phyloP scores from a whole-genome alignment of 306 rosid species.

The Glycyrrhiza uralensis region DNA sequence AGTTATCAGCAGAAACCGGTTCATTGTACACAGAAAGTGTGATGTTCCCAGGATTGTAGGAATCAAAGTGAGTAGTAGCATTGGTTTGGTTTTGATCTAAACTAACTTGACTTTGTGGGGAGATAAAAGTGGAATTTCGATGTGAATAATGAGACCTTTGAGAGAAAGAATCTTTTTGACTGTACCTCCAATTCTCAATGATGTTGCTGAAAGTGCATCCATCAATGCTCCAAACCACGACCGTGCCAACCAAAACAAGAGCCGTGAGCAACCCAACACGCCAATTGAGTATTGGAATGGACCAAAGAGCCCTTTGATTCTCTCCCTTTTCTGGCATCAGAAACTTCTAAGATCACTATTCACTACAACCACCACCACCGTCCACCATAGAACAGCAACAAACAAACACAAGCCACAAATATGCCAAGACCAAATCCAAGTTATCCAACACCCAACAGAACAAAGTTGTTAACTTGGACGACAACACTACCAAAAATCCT shows the following conservation, averaged over 20 bases:
- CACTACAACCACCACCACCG: neutral
- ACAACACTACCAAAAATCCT: slow-evolving; percentile 12
- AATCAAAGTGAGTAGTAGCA: slow-evolving; percentile 31
- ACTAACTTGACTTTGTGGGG: slow-evolving; percentile 16
- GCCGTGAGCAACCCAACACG: slow-evolving; percentile 56
- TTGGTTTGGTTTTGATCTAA: slow-evolving; percentile 35
- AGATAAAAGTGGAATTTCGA: slow-evolving; percentile 16
- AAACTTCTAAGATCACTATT: slow-evolving; percentile 6
- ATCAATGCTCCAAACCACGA: slow-evolving; percentile 68
- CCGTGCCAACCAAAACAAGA: slow-evolving; percentile 52
- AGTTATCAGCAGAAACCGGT: slow-evolving; percentile 27
- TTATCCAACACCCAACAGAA: neutral
- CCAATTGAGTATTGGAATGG: slow-evolving; percentile 50
- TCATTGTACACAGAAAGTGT: slow-evolving; percentile 17
- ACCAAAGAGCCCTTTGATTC: slow-evolving; percentile 38
- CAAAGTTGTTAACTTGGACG: slow-evolving; percentile 24
- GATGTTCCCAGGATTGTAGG: slow-evolving; percentile 16
- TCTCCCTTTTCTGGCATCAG: slow-evolving; percentile 67
- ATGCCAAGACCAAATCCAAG: neutral
- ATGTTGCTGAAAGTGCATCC: slow-evolving; percentile 48
- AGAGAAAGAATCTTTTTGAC: slow-evolving; percentile 39
- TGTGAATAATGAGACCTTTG: slow-evolving; percentile 33
- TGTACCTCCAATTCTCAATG: slow-evolving; percentile 52
- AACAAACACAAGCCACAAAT: neutral
- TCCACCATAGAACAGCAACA: neutral